These are phyloP conservation scores for Coemansia sp. DNA, from an alignment of 192 early-diverging fungal genomes.

Conservation along the genomic window DNA sequence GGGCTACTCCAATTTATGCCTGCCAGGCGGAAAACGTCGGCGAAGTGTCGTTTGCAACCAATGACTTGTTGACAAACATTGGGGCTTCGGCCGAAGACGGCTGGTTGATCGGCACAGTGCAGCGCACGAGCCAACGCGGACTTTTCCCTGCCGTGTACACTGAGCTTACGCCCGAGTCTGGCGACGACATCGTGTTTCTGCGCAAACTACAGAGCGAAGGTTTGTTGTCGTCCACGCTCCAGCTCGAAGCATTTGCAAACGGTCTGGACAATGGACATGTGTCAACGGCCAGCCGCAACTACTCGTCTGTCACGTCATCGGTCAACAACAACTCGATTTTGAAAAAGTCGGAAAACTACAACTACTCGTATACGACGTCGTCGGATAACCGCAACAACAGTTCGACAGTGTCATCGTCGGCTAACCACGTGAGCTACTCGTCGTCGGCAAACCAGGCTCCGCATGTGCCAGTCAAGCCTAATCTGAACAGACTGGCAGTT, in stretches of 20 bases:
- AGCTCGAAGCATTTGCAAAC: slow-evolving; percentile 18
- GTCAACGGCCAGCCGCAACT: background rate
- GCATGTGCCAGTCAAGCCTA: background rate
- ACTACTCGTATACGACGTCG: background rate
- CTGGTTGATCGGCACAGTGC: slow-evolving; percentile 37
- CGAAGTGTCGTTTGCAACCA: slow-evolving; percentile 42
- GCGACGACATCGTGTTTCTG: slow-evolving; percentile 33
- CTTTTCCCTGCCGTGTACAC: slow-evolving; percentile 47
- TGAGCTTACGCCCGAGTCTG: slow-evolving; percentile 33
- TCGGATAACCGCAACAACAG: background rate
- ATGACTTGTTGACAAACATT: slow-evolving; percentile 18
- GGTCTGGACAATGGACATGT: slow-evolving; percentile 11
- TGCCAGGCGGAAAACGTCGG: slow-evolving; percentile 46
- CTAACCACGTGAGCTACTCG: background rate
- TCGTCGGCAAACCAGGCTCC: background rate
- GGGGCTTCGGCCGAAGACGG: slow-evolving; percentile 31
- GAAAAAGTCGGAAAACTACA: background rate
- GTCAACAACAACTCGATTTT: background rate
- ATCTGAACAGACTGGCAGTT: background rate
- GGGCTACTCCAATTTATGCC: slow-evolving; percentile 42
- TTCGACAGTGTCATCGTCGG: background rate
- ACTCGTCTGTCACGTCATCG: background rate
- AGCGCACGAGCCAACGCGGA: slow-evolving; percentile 28
- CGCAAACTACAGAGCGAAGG: slow-evolving; percentile 18
- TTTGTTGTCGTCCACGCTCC: slow-evolving; percentile 31